These are phyloP conservation scores for Grosmannia clavigera DNA, from an alignment of 2,329 filamentous ascomycete species.

Conservation along the genomic window DNA sequence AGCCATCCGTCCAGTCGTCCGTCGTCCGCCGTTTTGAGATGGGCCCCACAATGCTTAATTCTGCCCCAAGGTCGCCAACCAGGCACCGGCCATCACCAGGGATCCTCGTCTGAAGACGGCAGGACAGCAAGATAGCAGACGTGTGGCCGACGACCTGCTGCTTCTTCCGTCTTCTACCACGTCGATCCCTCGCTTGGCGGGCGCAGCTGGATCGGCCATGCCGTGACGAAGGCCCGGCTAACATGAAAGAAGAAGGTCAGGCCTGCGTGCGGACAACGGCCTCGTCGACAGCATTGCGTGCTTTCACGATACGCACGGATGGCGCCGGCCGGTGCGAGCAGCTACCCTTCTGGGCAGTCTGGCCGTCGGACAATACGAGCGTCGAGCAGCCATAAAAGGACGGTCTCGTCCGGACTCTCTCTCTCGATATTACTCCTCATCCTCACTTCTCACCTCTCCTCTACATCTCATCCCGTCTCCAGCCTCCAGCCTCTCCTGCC, in stretches of 20 bases:
- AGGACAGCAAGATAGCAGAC: too few relatives aligned
- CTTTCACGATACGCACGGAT: not conserved
- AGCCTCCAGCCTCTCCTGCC: not conserved
- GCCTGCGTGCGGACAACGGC: not conserved
- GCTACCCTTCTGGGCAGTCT: constrained; percentile 3
- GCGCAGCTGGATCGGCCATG: too few relatives aligned
- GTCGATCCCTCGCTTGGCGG: too few relatives aligned
- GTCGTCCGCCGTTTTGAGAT: not conserved
- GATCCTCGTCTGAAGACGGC: too few relatives aligned
- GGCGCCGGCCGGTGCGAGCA: not conserved
- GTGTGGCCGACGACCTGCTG: too few relatives aligned
- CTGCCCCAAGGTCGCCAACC: not conserved
- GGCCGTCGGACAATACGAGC: not conserved
- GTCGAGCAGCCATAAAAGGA: not conserved
- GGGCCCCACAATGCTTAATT: not conserved
- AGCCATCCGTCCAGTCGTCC: not conserved
- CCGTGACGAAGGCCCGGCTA: constrained; percentile 1
- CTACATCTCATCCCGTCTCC: not conserved
- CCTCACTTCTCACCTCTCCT: not conserved
- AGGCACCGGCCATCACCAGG: not conserved
- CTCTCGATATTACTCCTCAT: not conserved
- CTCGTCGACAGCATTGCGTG: not conserved
- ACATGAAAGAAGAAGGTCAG: constrained; percentile 7
- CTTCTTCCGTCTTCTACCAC: too few relatives aligned
- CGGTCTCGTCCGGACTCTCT: not conserved